Evolutionary conservation across 1,284 basidiomycete genomes (phyloP), one percentile per base, ranked within the genome.

Genomic region (Cutaneotrichosporon cyanovorans): DNA sequence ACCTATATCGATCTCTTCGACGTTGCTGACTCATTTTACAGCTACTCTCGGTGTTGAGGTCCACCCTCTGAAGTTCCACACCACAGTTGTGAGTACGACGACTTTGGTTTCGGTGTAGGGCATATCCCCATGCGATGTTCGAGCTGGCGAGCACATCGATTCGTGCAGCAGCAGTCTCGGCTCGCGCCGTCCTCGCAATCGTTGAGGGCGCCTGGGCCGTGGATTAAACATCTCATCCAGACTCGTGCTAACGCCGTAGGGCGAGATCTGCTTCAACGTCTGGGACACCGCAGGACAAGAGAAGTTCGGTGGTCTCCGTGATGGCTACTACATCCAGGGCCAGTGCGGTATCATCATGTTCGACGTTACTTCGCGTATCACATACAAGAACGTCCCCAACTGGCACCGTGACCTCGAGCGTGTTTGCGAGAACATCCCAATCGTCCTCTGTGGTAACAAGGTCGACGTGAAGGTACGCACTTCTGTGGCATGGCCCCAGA

Each of bases 331-430:
- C 76, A 95, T 96, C 72, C 91, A 95, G 74, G 95, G 95, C 62
- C 92, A 98, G 75, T 98, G 92, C 69, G 95, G 95, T 70, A 98
- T 98, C 78, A 98, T 98, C 83, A 98, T 99, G 95, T 99, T 99
- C 76, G 95, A 98, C 72, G 95, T 99, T 55, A 98, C 95, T 51
- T 93, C 92, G 47, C 85, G 95, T 66, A 99, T 98, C 81, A 99
- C 95, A 47, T 99, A 98, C 81, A 98, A 98, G 81, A 98, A 98
- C 75, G 95, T 99, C 35, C 95, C 95, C 64, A 99, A 98, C 81
- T 99, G 95, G 95, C 91, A 97, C 80, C 86, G 95, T 70, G 93
- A 97, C 74, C 83, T 98, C 62, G 95, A 98, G 78, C 89, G 95
- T 59, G 95, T 99, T 43, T 98, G 95, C 75, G 93, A 98, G 43